phyloP scores from a whole-genome alignment of 2,329 filamentous ascomycete genomes.

The Verticillium isaacii region DNA sequence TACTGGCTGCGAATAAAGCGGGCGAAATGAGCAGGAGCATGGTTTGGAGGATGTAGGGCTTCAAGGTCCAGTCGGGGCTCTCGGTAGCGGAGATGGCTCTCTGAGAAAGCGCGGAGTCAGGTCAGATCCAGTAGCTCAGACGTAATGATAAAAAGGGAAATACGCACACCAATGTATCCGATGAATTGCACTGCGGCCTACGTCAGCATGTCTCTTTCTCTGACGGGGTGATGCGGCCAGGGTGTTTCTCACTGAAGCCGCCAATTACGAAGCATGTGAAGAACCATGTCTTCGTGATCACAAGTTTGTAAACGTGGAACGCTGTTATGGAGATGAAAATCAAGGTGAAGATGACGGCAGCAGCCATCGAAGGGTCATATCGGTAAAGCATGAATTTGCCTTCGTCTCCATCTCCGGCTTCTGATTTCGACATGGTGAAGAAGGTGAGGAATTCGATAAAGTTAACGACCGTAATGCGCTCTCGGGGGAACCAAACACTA shows the following conservation, averaged over 20 bases:
- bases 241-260: conserved; percentile 4
- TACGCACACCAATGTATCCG: conserved; percentile 17
- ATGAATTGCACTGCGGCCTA: neutral
- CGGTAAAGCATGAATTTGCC: conserved; percentile 7
- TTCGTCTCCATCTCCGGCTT: conserved; percentile 2
- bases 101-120: neutral
- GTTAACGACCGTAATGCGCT: no score
- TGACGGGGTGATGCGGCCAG: no score
- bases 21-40: conserved; percentile 32
- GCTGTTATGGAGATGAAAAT: conserved; percentile 4
- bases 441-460: no score
- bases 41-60: conserved; percentile 33
- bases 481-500: no score
- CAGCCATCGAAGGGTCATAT: conserved; percentile 10
- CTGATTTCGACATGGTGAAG: neutral
- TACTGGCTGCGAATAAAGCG: conserved; percentile 37
- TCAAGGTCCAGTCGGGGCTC: conserved; percentile 29
- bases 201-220: neutral
- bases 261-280: conserved; percentile 7
- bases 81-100: neutral
- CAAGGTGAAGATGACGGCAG: conserved; percentile 7
- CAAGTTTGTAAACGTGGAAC: conserved; percentile 7
- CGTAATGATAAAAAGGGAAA: neutral
- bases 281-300: conserved; percentile 9
- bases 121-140: neutral